phyloP scores from a whole-genome alignment of 148 eudicot species.

The Camellia japonica region DNA sequence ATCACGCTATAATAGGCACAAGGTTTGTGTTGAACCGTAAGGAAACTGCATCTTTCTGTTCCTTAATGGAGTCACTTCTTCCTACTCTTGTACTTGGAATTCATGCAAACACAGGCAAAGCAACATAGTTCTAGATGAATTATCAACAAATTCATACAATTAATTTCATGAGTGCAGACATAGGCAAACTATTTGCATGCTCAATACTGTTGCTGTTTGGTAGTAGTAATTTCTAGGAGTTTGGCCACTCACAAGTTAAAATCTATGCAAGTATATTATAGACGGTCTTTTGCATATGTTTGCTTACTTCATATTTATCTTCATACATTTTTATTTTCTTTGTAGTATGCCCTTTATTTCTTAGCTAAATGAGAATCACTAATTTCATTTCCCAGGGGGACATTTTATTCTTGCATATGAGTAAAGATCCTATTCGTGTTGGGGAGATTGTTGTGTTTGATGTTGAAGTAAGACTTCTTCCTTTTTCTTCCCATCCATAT shows the following conservation, averaged over 20 bases:
- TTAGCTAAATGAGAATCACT: neutral
- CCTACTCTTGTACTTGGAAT: neutral
- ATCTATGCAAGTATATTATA: neutral
- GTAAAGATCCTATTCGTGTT: constrained; percentile 68
- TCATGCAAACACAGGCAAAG: neutral
- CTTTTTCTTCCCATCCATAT: neutral
- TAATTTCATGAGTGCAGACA: neutral
- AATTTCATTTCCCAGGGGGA: constrained; percentile 62
- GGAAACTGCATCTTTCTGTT: neutral
- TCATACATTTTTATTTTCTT: neutral
- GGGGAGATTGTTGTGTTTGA: constrained; percentile 89
- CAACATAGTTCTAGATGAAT: neutral
- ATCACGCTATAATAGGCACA: neutral
- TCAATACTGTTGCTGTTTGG: neutral
- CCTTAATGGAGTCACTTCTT: neutral
- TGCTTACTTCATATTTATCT: neutral
- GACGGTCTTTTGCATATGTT: neutral
- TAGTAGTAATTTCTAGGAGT: neutral
- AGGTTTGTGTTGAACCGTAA: neutral
- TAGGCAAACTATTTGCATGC: neutral
- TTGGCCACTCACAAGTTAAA: neutral
- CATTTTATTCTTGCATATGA: constrained; percentile 72
- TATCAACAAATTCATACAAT: neutral
- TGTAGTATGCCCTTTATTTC: neutral
- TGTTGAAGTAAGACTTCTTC: constrained; percentile 58